Evolutionary conservation across 371 early-diverging fungal genomes (phyloP), one percentile per base, ranked within the genome.

Genomic region (Ordospora pajunii): DNA sequence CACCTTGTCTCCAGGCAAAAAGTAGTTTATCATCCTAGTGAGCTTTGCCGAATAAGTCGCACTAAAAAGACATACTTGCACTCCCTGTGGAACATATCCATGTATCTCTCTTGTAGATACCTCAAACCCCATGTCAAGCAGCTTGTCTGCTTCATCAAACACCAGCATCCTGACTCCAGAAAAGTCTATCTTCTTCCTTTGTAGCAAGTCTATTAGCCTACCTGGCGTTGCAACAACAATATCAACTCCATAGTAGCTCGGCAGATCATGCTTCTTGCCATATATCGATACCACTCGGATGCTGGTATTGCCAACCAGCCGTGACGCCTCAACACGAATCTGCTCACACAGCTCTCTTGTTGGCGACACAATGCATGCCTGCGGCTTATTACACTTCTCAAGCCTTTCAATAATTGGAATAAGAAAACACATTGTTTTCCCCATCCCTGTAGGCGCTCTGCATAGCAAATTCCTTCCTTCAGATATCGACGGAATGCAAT

Each of bases 391-490:
- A 19, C 40, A 48, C 27, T 68, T 54, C 12, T 40, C 27, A 22
- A 75, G 42, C 11, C 58, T 65, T 42, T 75, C 73, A 37, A 84
- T 73, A 87, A 65, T 88, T 87, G 52, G 89, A 84, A 68, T 87
- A 87, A 49, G 89, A 80, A 88, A 90, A 1, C 89, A 88, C 37
- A 89, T 87, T 6, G 90, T 90, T 77, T 90, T 90, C 46, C 96
- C 97, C 63, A 91, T 91, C 6, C 99, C 99, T 0, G 99, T 99
- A 78, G 94, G 96, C n/a, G 99, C 97, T 25, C 96, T 92, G 22
- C 94, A 93, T 82, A 99, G 92, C 7, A 97, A 91, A 84, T 96
- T 94, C 2, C 95, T 89, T 1, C 96, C 96, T 77, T 90, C 89
- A 90, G 95, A 88, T 52, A 95, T 92, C 69, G 94, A 91, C 43